These are phyloP conservation scores for Nitzschia sp. DNA, from an alignment of 108 stramenopile genomes.

Conservation along the genomic window DNA sequence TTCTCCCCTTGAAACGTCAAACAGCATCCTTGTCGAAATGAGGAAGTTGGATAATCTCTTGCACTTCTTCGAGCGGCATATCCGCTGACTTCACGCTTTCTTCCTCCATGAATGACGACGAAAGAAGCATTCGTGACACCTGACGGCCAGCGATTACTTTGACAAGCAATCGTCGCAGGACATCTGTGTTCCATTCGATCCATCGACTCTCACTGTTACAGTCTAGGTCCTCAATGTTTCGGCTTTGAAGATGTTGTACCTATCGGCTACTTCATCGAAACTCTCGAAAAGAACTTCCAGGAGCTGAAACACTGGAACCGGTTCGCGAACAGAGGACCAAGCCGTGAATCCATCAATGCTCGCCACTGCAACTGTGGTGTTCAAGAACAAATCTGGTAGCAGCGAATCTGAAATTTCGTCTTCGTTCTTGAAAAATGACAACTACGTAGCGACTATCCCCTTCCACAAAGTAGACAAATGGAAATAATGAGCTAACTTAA, in stretches of 20 bases:
- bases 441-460: no score
- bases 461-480: conserved; percentile 9
- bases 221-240: neutral
- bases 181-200: conserved; percentile 12
- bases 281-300: conserved; percentile 1
- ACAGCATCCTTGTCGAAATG: conserved; percentile 6
- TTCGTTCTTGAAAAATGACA: no score
- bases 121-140: neutral
- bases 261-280: neutral
- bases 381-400: neutral
- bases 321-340: conserved; percentile 3
- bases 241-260: neutral
- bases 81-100: neutral
- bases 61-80: conserved; percentile 8
- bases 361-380: neutral
- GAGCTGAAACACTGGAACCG: neutral
- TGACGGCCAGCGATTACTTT: neutral
- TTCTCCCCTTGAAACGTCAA: neutral
- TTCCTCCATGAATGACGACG: neutral
- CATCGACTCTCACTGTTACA: conserved; percentile 2
- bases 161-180: neutral
- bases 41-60: conserved; percentile 8
- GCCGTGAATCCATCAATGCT: conserved; percentile 3
- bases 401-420: neutral
- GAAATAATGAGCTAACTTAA: no score